Evolutionary conservation across 2,329 filamentous ascomycete genomes (phyloP).

Genomic region (Coniochaeta pulveracea): DNA sequence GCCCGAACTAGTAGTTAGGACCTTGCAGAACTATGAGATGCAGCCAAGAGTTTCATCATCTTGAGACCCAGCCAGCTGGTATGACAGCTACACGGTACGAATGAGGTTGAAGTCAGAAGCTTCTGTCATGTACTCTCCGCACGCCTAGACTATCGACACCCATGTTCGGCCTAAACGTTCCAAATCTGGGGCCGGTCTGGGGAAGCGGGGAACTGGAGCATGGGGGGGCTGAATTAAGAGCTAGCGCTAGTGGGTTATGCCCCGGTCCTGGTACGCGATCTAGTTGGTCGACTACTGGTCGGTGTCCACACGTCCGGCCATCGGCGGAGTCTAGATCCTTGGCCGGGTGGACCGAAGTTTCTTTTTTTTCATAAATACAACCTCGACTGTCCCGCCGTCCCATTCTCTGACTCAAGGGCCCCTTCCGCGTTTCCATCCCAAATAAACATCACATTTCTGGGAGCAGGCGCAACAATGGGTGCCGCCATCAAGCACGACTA

Average conservation of each 20-base stretch:
- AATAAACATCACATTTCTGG: background rate
- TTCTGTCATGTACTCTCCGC: background rate
- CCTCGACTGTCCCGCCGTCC: background rate
- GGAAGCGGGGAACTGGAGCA: background rate
- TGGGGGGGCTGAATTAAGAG: background rate
- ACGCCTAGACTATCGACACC: background rate
- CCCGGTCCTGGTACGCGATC: constrained; percentile 2
- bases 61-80: background rate
- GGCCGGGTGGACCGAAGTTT: background rate
- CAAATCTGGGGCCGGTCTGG: background rate
- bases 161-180: background rate
- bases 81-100: background rate
- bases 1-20: background rate
- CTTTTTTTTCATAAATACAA: constrained; percentile 1
- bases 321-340: background rate
- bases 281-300: background rate
- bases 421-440: background rate
- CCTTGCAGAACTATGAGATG: background rate
- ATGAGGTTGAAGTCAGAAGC: background rate
- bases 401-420: background rate
- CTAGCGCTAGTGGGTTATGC: background rate
- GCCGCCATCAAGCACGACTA: constrained; percentile 2
- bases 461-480: no score
- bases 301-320: background rate
- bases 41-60: background rate